These are phyloP conservation scores for Verticillium nubilum DNA, from an alignment of 2,329 filamentous ascomycete species.

Conservation along the genomic window DNA sequence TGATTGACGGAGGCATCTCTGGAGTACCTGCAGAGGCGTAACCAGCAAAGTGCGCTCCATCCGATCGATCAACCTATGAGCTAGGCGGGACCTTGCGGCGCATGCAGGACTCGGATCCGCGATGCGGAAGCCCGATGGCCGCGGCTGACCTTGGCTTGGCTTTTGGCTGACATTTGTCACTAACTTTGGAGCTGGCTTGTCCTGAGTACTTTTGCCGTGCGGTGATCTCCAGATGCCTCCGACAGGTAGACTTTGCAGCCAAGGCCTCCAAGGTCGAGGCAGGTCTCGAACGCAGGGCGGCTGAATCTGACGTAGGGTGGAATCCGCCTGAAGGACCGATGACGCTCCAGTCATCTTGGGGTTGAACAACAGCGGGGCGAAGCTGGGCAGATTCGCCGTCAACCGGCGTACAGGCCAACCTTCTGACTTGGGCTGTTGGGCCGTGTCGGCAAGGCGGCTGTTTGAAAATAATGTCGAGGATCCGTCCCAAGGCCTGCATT, in stretches of 20 bases:
- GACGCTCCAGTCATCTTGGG: not conserved
- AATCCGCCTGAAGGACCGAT: not conserved
- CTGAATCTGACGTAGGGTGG: not conserved
- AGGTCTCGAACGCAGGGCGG: not conserved
- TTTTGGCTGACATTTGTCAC: not conserved
- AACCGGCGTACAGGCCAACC: not conserved
- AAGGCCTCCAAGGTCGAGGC: not conserved
- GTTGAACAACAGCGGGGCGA: not conserved
- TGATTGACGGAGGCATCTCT: not conserved
- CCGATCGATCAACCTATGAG: not conserved
- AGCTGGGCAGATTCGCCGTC: not conserved
- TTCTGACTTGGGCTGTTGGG: not conserved
- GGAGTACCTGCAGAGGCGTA: not conserved
- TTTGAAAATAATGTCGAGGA: not conserved
- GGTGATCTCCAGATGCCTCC: not conserved
- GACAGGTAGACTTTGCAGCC: not conserved
- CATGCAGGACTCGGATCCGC: not conserved
- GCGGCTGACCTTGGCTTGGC: not conserved
- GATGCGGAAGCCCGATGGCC: not conserved
- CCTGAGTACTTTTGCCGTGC: not conserved
- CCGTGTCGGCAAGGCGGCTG: not conserved
- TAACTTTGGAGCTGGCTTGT: not conserved
- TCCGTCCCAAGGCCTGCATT: not conserved
- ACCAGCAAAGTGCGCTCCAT: not conserved
- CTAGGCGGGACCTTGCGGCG: not conserved